Evolutionary conservation across 768 basidiomycete species (phyloP).

Genomic region (Suillus americanus): DNA sequence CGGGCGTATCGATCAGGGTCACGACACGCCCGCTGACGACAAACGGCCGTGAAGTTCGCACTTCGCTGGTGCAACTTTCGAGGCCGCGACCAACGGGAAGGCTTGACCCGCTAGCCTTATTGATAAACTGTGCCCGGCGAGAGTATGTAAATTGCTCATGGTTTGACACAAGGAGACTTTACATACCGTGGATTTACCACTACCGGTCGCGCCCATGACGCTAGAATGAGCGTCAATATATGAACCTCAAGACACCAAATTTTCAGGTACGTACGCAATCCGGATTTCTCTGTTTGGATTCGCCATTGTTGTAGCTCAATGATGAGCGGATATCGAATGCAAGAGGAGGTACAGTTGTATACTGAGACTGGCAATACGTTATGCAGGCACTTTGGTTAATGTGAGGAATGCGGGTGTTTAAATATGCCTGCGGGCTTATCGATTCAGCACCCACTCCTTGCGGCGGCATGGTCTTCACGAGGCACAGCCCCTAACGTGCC

Average conservation of each 20-base stretch:
- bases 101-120: slow-evolving; percentile 41
- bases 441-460: slow-evolving; percentile 1
- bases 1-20: slow-evolving; percentile 52
- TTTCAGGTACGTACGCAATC: slow-evolving; percentile 28
- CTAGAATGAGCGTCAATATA: slow-evolving; percentile 11
- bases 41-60: slow-evolving; percentile 41
- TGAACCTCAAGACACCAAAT: background rate
- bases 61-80: slow-evolving; percentile 43
- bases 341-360: background rate
- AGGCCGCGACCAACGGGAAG: slow-evolving; percentile 40
- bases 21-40: slow-evolving; percentile 38
- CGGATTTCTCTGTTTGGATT: slow-evolving; percentile 28
- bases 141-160: background rate
- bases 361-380: background rate
- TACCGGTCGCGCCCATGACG: slow-evolving; percentile 36
- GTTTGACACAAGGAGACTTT: too few relatives aligned
- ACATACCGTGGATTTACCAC: slow-evolving; percentile 37
- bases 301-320: slow-evolving; percentile 22
- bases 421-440: slow-evolving; percentile 5
- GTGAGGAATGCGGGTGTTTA: background rate
- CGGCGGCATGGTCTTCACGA: slow-evolving; percentile 10
- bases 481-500: background rate
- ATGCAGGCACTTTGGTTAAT: background rate
- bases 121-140: slow-evolving; percentile 41
- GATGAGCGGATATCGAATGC: background rate